These are phyloP conservation scores for Neoconidiobolus thromboides DNA, from an alignment of 371 early-diverging fungal species.

Conservation along the genomic window DNA sequence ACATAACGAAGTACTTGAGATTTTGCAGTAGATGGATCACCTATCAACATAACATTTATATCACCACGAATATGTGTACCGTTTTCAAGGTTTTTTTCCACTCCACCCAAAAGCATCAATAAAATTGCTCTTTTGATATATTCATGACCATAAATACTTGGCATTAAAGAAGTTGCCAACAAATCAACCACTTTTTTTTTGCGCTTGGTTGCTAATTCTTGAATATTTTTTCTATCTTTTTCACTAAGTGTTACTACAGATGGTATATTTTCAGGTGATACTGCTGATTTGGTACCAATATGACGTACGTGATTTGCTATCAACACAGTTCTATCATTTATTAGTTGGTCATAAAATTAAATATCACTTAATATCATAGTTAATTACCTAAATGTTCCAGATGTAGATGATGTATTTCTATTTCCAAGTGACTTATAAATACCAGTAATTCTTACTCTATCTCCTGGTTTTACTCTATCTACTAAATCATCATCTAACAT, in stretches of 20 bases:
- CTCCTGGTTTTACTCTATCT: slow-evolving; percentile 96
- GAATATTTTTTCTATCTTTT: slow-evolving; percentile 67
- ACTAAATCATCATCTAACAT: slow-evolving; percentile 95
- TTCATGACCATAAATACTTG: slow-evolving; percentile 94
- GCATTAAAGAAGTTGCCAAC: slow-evolving; percentile 80
- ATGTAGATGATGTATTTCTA: slow-evolving; percentile 48
- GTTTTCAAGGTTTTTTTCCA: slow-evolving; percentile 84
- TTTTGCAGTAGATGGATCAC: slow-evolving; percentile 97
- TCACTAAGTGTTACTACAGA: slow-evolving; percentile 31
- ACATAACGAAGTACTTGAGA: slow-evolving; percentile 85
- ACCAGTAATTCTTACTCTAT: slow-evolving; percentile 92
- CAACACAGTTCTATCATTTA: slow-evolving; percentile 53
- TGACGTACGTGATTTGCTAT: slow-evolving; percentile 78
- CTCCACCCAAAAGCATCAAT: slow-evolving; percentile 86
- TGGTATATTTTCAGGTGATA: slow-evolving; percentile 23
- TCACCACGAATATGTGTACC: slow-evolving; percentile 94
- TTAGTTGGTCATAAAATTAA: background rate
- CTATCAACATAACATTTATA: slow-evolving; percentile 91
- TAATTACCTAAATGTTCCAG: slow-evolving; percentile 61
- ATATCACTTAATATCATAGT: background rate
- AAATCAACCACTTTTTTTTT: slow-evolving; percentile 59
- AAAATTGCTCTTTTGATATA: slow-evolving; percentile 93
- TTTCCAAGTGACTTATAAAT: slow-evolving; percentile 80
- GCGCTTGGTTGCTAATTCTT: slow-evolving; percentile 31
- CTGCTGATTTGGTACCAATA: slow-evolving; percentile 54